Percentiles rank a stretch among this genome's conserved stretches.
Evolutionary conservation across 2,329 filamentous ascomycete species (phyloP).

Genomic region (Alternaria brassicicola): DNA sequence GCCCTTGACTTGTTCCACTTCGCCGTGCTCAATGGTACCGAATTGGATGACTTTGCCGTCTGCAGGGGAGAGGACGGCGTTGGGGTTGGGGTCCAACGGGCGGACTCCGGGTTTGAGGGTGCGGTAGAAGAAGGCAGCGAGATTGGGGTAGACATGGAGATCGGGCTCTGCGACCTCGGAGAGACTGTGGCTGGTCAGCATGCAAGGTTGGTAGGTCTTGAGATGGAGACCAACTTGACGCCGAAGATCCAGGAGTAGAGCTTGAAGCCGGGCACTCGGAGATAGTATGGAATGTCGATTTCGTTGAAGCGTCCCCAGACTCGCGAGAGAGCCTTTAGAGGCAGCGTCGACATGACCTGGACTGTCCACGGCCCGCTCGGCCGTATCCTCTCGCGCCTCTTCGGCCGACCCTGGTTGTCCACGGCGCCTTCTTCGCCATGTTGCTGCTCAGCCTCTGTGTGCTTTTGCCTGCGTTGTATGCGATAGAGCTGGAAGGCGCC

Average conservation of each 20-base stretch:
- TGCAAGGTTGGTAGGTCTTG: slow-evolving; percentile 21
- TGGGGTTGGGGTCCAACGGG: slow-evolving; percentile 79
- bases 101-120: slow-evolving; percentile 86
- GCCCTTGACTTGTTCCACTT: slow-evolving; percentile 98
- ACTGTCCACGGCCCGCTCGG: slow-evolving; percentile 92
- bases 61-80: slow-evolving; percentile 83
- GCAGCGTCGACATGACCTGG: slow-evolving; percentile 90
- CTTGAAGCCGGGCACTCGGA: slow-evolving; percentile 88
- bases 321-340: slow-evolving; percentile 86
- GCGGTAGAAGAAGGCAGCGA: slow-evolving; percentile 97
- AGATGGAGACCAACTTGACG: slow-evolving; percentile 63
- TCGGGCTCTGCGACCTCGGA: slow-evolving; percentile 87
- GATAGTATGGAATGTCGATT: slow-evolving; percentile 82
- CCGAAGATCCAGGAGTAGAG: slow-evolving; percentile 90
- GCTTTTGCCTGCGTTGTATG: slow-evolving; percentile 62
- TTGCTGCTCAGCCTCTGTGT: slow-evolving; percentile 48
- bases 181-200: slow-evolving; percentile 59
- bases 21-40: slow-evolving; percentile 86
- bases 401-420: slow-evolving; percentile 52
- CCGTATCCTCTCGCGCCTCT: slow-evolving; percentile 67
- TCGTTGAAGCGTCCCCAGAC: slow-evolving; percentile 94
- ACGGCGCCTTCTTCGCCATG: slow-evolving; percentile 55
- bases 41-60: slow-evolving; percentile 93
- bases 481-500: slow-evolving; percentile 85
- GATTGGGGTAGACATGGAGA: slow-evolving; percentile 86